A percentile compares a stretch with the other conserved stretches of the same genome.
phyloP scores from a whole-genome alignment of 1,284 basidiomycete species.

The Leccinum griseonigrum region DNA sequence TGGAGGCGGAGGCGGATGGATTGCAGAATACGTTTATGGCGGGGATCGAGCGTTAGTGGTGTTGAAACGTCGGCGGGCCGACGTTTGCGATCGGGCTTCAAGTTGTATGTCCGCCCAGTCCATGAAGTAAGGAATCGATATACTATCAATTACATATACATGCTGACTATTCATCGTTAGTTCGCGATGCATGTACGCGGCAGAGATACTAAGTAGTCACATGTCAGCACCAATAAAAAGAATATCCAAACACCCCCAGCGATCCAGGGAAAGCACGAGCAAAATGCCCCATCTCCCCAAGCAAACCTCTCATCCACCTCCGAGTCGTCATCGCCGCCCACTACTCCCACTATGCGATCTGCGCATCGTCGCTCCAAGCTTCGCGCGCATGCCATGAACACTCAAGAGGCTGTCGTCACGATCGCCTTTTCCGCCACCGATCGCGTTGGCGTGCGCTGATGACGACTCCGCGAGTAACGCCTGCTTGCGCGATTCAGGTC shows the following conservation, averaged over 20 bases:
- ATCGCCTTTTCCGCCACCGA: neutral
- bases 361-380: conserved; percentile 10
- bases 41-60: conserved; percentile 18
- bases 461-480: conserved; percentile 4
- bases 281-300: neutral
- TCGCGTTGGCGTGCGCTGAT: neutral
- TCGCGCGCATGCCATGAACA: neutral
- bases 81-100: too few species aligned
- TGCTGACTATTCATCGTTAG: neutral
- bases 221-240: neutral
- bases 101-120: neutral
- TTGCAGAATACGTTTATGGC: conserved; percentile 49
- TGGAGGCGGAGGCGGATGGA: conserved; percentile 42
- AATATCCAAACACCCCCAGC: neutral
- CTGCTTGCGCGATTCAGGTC: conserved; percentile 13
- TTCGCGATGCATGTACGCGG: neutral
- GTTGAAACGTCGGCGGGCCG: neutral
- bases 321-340: neutral
- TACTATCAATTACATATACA: too few species aligned
- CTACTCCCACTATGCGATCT: conserved; percentile 3
- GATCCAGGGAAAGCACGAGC: neutral
- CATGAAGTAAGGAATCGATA: neutral
- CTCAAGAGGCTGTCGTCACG: neutral
- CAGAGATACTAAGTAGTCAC: neutral
- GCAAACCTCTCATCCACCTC: neutral